Base-by-base conservation (phyloP, 768 basidiomycete species). In the Macrolepiota albuminosa region DNA sequence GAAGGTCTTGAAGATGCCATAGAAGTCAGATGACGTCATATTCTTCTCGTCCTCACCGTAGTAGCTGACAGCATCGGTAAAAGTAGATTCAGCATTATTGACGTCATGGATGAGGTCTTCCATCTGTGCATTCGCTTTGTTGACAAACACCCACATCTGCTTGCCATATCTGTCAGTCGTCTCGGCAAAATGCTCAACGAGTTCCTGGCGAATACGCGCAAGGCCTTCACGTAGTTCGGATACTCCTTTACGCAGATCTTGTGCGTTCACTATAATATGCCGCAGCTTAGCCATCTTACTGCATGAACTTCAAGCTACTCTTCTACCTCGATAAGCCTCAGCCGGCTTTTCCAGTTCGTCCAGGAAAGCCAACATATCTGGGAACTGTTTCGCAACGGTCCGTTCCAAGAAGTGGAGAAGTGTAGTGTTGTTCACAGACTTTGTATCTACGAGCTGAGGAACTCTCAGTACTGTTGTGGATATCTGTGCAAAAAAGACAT, bases 1-100 rank as follows among this genome's bases (percentile, higher is more conserved):
- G 67, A 99, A 99, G 2, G 93, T 97, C 76, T 97, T 95, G 84
- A 98, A 98, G 66, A 96, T 87, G 13, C 87, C 93, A 74, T 93
- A 99, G 76, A 98, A 99, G 68, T 98, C 96, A 3, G 89, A 81
- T 0, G 94, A 93, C 51, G 88, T 75, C 84, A 89, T 86, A 62
- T 78, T 89, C 72, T 88, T 91, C 65, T 92, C 88, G 42, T 97
- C 95, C 72, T 99, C 97, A 11, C 95, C 95, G 68, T 91, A 99
- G 69, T 93, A 96, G 58, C 81, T 86, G 60, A 96, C 81, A 18
- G 93, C 94, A 63, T 96, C 93, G 37, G 81, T 80, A 69, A 94
- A 94, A 0, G 85, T 86, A 1, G 88, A 80, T 29, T 94, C 91
- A 1, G 96, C 95, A 58, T 88, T 82, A 58, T 88, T 90, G 62